These are phyloP conservation scores for Termitomyces sp. DNA, from an alignment of 768 basidiomycete species.

Conservation along the genomic window DNA sequence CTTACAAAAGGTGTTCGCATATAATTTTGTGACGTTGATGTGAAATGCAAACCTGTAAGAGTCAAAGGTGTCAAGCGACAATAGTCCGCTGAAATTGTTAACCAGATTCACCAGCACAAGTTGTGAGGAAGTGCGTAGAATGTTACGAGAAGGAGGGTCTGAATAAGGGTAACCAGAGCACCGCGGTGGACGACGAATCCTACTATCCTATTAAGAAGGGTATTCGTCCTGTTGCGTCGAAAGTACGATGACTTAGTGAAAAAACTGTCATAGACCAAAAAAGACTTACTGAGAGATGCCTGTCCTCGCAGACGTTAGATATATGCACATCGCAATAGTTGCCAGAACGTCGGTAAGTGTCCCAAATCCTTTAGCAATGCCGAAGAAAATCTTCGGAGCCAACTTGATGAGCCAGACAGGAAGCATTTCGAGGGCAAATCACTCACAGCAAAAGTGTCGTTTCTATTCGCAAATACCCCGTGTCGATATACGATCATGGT, in stretches of 20 bases:
- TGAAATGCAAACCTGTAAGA: constrained; percentile 44
- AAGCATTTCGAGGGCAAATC: neutral
- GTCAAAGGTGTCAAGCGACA: neutral
- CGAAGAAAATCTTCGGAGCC: constrained; percentile 39
- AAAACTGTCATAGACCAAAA: neutral
- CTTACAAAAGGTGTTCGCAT: constrained; percentile 51
- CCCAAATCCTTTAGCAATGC: constrained; percentile 43
- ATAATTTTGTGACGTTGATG: constrained; percentile 46
- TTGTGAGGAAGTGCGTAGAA: constrained; percentile 37
- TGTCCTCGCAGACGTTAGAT: constrained; percentile 34
- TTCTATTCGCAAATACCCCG: constrained; percentile 1
- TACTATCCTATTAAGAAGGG: constrained; percentile 37
- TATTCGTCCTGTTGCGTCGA: constrained; percentile 34
- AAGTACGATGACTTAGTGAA: neutral
- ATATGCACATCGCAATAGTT: constrained; percentile 42
- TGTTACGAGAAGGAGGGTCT: constrained; percentile 37
- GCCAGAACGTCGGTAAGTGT: constrained; percentile 43
- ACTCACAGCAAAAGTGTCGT: constrained; percentile 28
- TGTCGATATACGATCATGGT: constrained; percentile 2
- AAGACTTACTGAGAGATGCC: constrained; percentile 34
- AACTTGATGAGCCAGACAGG: neutral
- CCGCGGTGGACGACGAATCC: constrained; percentile 42
- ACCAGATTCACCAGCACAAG: constrained; percentile 34
- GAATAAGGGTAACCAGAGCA: constrained; percentile 44
- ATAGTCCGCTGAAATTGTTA: neutral